Evolutionary conservation across 2,329 filamentous ascomycete species (phyloP).

Genomic region (Fusarium nanum): DNA sequence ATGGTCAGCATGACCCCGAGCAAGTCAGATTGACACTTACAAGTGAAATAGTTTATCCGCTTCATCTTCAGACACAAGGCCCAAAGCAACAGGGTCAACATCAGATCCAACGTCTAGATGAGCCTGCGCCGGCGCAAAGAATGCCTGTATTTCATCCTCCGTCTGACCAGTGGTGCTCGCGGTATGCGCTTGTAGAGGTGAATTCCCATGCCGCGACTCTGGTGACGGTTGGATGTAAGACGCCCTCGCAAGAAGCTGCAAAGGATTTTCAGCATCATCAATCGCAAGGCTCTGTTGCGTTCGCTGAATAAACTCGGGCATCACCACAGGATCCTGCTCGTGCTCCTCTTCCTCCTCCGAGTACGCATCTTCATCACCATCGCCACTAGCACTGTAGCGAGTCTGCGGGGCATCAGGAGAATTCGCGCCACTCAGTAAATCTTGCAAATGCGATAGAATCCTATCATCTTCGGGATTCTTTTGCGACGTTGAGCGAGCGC

Average conservation of each 20-base stretch:
- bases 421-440: conserved; percentile 52
- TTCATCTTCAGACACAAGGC: conserved; percentile 74
- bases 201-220: conserved; percentile 46
- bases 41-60: conserved; percentile 72
- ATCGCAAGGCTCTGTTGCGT: conserved; percentile 67
- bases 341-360: conserved; percentile 51
- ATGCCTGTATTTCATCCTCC: conserved; percentile 67
- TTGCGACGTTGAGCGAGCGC: conserved; percentile 60
- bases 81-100: conserved; percentile 76
- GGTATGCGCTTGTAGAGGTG: conserved; percentile 42
- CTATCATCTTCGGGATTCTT: conserved; percentile 59
- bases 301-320: conserved; percentile 46
- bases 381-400: conserved; percentile 29
- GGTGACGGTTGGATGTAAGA: conserved; percentile 73
- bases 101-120: conserved; percentile 72
- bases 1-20: background rate
- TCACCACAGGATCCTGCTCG: conserved; percentile 41
- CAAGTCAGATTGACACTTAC: conserved; percentile 56
- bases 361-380: conserved; percentile 47
- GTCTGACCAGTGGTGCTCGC: conserved; percentile 38
- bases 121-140: conserved; percentile 74
- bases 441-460: conserved; percentile 58
- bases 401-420: conserved; percentile 35
- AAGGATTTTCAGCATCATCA: conserved; percentile 79
- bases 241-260: conserved; percentile 78